Evolutionary conservation across 2,329 filamentous ascomycete species (phyloP), one percentile per base, ranked within the genome.

Genomic region (Alternaria arbusti): DNA sequence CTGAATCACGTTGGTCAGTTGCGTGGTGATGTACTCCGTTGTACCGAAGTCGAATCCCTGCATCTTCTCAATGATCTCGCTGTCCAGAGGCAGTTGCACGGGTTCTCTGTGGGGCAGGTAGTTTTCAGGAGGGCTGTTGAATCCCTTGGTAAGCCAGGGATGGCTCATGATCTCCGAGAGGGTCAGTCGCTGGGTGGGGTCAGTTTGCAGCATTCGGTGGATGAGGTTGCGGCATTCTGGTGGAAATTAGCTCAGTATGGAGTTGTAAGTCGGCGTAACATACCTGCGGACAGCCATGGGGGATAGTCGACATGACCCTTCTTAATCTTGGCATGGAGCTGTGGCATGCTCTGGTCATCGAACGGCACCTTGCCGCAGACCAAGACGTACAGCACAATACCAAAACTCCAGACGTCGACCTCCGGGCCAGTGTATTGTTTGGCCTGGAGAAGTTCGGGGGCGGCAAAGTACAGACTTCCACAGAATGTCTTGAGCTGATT

Each of bases 301-400:
- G 96, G 96, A 79, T 98, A 99, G 78, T 99, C 96, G 17, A 98
- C 96, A 54, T 92, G 83, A 36, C 96, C 96, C 78, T 97, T 97
- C 84, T 99, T 99, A 81, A 99, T 99, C 83, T 99, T 99, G 62
- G 95, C 94, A 82, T 99, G 96, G 52, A 99, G 85, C 67, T 97
- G 94, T 36, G 95, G 96, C 94, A 99, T 99, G 83, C 94, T 97
- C 82, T 99, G 96, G 77, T 99, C 96, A 78, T 99, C 96, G 75
- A 99, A 99, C 0, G 96, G 96, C 4, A 99, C 96, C 80, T 98
- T 98, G 56, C 96, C 96, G 77, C 96, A 98, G 5, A 98, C 96
- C 65, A 99, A 82, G 61, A 99, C 96, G 74, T 98, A 99, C 13
- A 99, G 87, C 12, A 99, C 96, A 72, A 99, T 97, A 22, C 96